A percentile compares a stretch with the other conserved stretches of the same genome.
Evolutionary conservation across 1,139 yeast genomes (phyloP).

Genomic region (Trichomonascaceae sp.): DNA sequence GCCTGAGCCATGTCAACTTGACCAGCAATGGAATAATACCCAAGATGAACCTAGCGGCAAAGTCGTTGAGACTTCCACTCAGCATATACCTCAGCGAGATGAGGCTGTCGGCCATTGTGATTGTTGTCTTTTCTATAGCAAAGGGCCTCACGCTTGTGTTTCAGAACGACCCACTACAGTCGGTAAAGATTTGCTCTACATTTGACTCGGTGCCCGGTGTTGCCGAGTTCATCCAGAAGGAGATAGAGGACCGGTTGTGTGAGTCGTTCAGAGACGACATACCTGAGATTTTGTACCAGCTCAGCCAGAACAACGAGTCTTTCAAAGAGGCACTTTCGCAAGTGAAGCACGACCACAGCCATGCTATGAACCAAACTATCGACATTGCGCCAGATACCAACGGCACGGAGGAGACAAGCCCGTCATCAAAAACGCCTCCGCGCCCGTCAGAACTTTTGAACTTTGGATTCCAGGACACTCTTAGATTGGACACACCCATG

Average conservation of each 20-base stretch:
- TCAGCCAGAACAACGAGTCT: constrained; percentile 16
- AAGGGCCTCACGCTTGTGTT: constrained; percentile 64
- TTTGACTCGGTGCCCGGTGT: constrained; percentile 66
- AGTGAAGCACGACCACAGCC: neutral
- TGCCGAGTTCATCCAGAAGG: constrained; percentile 52
- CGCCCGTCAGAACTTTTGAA: neutral
- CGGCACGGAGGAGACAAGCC: neutral
- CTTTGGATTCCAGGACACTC: neutral
- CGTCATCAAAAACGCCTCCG: neutral
- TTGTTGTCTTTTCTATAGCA: constrained; percentile 53
- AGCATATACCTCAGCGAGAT: constrained; percentile 51
- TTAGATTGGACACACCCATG: neutral
- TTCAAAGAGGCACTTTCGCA: neutral
- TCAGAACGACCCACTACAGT: constrained; percentile 63
- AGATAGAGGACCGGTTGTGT: constrained; percentile 55
- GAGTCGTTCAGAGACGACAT: constrained; percentile 65
- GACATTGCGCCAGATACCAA: too few species aligned
- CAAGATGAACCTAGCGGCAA: constrained; percentile 32
- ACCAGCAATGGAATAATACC: too few species aligned
- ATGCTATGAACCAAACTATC: neutral
- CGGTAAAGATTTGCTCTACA: constrained; percentile 59
- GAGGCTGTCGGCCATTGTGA: constrained; percentile 52
- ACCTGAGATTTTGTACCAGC: constrained; percentile 60
- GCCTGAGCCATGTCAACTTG: too few species aligned
- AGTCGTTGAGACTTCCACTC: constrained; percentile 53